Percentiles rank a stretch among this genome's conserved stretches.
These are phyloP conservation scores for Agroathelia rolfsii DNA, from an alignment of 1,284 basidiomycete genomes.

Conservation along the genomic window DNA sequence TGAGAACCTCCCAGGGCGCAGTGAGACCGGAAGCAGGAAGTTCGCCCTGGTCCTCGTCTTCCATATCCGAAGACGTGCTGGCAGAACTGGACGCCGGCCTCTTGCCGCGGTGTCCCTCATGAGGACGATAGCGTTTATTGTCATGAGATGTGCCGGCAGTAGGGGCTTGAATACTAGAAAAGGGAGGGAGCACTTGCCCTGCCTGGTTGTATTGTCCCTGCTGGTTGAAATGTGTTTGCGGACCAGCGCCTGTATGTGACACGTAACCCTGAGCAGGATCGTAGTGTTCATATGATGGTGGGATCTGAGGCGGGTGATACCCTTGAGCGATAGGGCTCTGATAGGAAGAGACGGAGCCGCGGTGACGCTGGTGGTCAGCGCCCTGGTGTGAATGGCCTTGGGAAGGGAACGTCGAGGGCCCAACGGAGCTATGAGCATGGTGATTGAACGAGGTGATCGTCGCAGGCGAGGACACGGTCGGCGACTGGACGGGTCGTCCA, in stretches of 20 bases:
- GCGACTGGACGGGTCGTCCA: constrained; percentile 44
- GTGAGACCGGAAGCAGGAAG: constrained; percentile 72
- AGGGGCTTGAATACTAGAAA: constrained; percentile 58
- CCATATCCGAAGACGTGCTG: constrained; percentile 64
- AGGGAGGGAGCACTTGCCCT: constrained; percentile 55
- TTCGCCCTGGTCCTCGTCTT: constrained; percentile 64
- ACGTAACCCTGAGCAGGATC: no score
- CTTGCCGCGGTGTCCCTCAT: constrained; percentile 29
- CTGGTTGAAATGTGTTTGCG: constrained; percentile 22
- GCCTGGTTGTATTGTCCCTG: no score
- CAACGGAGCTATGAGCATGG: constrained; percentile 30
- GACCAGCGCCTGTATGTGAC: constrained; percentile 14
- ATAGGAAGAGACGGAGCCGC: constrained; percentile 16
- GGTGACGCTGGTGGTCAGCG: constrained; percentile 20
- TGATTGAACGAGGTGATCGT: constrained; percentile 24
- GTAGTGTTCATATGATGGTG: constrained; percentile 17
- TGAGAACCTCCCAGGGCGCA: constrained; percentile 75
- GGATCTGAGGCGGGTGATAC: constrained; percentile 20
- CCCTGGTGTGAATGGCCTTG: constrained; percentile 10
- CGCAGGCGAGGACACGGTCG: constrained; percentile 50
- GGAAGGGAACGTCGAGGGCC: constrained; percentile 15
- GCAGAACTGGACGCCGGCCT: constrained; percentile 27
- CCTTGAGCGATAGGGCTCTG: constrained; percentile 10
- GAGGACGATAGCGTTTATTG: constrained; percentile 45
- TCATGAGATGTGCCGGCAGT: constrained; percentile 36